These are phyloP conservation scores for Leccinum incarnatum DNA, from an alignment of 768 basidiomycete species.

Conservation along the genomic window DNA sequence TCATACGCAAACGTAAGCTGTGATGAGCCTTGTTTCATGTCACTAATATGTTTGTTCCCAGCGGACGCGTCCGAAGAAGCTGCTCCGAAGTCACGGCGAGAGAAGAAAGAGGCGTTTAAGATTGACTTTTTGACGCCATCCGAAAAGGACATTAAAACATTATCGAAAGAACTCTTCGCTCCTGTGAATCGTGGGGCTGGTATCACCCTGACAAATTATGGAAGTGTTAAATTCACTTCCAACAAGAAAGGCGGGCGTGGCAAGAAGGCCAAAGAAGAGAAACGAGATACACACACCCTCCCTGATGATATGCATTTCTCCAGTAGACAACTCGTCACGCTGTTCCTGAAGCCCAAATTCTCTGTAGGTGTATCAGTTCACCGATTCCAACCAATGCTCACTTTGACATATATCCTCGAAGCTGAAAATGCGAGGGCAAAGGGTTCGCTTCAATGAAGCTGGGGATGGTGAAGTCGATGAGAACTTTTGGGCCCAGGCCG, in stretches of 20 bases:
- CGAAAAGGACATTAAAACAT: conserved; percentile 57
- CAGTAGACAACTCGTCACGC: conserved; percentile 80
- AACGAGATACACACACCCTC: conserved; percentile 70
- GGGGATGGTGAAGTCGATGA: conserved; percentile 91
- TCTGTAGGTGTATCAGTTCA: conserved; percentile 52
- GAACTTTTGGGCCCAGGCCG: conserved; percentile 96
- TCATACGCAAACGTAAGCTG: conserved; percentile 70
- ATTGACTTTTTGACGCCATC: conserved; percentile 72
- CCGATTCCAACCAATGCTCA: conserved; percentile 5
- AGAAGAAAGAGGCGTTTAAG: conserved; percentile 77
- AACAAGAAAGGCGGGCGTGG: conserved; percentile 40
- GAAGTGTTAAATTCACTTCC: conserved; percentile 24
- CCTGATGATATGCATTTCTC: conserved; percentile 99
- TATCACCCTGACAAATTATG: conserved; percentile 63
- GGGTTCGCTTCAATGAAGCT: conserved; percentile 50
- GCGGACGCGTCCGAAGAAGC: conserved; percentile 52
- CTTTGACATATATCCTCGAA: conserved; percentile 30
- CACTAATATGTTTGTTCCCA: conserved; percentile 16
- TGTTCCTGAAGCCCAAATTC: conserved; percentile 97
- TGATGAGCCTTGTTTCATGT: not conserved
- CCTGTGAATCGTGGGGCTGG: conserved; percentile 67
- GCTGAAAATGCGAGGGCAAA: conserved; percentile 87
- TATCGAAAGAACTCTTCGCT: conserved; percentile 72
- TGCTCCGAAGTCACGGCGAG: conserved; percentile 55
- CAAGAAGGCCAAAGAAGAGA: conserved; percentile 54